Evolutionary conservation across 345 rosid genomes (phyloP).

Genomic region (Populus simonii): DNA sequence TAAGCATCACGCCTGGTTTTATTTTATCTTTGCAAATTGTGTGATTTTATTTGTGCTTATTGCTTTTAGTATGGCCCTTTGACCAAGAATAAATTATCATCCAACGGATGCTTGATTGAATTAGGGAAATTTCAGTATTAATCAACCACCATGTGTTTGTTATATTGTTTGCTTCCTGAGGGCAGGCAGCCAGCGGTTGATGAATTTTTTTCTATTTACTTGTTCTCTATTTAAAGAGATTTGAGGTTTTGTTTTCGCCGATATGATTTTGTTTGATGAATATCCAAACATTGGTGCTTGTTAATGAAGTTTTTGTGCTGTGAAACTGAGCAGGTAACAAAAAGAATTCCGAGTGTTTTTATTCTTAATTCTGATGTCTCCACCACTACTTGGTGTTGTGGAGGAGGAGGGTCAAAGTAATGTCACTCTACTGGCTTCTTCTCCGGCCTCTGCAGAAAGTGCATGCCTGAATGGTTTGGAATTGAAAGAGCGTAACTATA

Average conservation of each 20-base stretch:
- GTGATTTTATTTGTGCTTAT: not conserved
- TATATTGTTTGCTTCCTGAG: slow-evolving; percentile 16
- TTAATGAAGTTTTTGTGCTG: not conserved
- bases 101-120: slow-evolving; percentile 7
- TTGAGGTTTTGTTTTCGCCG: not conserved
- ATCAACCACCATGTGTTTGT: not conserved
- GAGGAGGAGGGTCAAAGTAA: slow-evolving; percentile 31
- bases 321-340: slow-evolving; percentile 4
- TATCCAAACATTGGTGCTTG: not conserved
- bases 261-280: not conserved
- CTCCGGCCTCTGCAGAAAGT: slow-evolving; percentile 28
- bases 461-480: slow-evolving; percentile 21
- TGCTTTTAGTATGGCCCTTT: slow-evolving; percentile 10
- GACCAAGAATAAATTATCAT: slow-evolving; percentile 7
- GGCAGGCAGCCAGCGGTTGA: slow-evolving; percentile 3
- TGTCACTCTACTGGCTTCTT: slow-evolving; percentile 30
- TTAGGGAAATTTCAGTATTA: slow-evolving; percentile 4
- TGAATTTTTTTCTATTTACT: not conserved
- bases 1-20: too few species aligned
- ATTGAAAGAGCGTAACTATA: slow-evolving; percentile 32
- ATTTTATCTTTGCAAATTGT: too few species aligned
- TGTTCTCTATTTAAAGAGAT: not conserved
- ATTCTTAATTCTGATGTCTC: slow-evolving; percentile 21
- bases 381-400: slow-evolving; percentile 27
- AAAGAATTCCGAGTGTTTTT: slow-evolving; percentile 1